Conservation (phyloP, 495 filamentous ascomycete species). For the Xylaria grammica region DNA sequence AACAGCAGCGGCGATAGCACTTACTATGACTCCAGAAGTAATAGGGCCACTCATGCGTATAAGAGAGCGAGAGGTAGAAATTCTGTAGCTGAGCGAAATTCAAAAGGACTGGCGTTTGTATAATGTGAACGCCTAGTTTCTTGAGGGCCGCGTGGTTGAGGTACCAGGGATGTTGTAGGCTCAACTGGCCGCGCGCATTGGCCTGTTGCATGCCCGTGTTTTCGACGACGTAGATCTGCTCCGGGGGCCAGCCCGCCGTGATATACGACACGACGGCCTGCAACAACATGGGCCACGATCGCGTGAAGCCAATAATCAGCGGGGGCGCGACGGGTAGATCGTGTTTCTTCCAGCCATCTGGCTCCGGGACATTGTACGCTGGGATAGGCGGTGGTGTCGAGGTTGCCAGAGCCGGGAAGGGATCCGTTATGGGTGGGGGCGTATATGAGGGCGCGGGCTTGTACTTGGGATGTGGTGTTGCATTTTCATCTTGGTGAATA, state of each 20-base stretch:
- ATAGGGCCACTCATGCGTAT: slow-evolving; percentile 52
- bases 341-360: slow-evolving; percentile 42
- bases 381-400: slow-evolving; percentile 50
- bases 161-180: slow-evolving; percentile 66
- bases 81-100: slow-evolving; percentile 69
- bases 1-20: background rate
- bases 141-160: slow-evolving; percentile 61
- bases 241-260: slow-evolving; percentile 64
- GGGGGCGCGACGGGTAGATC: slow-evolving; percentile 49
- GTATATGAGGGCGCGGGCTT: slow-evolving; percentile 42
- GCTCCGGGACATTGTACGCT: slow-evolving; percentile 44
- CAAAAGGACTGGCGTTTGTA: slow-evolving; percentile 62
- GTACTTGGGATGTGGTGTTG: slow-evolving; percentile 31
- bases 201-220: slow-evolving; percentile 66
- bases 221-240: slow-evolving; percentile 66
- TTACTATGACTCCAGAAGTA: slow-evolving; percentile 59
- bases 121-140: slow-evolving; percentile 60
- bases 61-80: slow-evolving; percentile 56
- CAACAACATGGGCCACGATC: slow-evolving; percentile 63
- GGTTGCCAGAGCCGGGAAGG: slow-evolving; percentile 43
- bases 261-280: slow-evolving; percentile 65
- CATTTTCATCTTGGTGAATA: background rate
- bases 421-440: slow-evolving; percentile 43
- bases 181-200: slow-evolving; percentile 56
- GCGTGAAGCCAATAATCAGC: slow-evolving; percentile 65